Percentiles rank a stretch among this genome's conserved stretches.
Conservation (phyloP, 2,329 filamentous ascomycete species). For the Blastomyces parvus region DNA sequence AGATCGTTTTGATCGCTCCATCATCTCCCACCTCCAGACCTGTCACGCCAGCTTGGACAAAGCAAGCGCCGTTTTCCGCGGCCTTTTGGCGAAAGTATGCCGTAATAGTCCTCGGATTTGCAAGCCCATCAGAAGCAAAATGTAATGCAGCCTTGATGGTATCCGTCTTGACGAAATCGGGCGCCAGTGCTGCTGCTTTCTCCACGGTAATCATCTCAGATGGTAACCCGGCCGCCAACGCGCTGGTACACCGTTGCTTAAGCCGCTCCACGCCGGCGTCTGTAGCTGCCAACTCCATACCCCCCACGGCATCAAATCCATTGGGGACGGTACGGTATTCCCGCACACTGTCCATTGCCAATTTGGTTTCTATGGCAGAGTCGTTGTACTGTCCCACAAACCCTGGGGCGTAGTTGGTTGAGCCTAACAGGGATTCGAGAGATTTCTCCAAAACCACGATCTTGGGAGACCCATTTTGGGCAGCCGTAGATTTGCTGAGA, state of each 20-base stretch:
- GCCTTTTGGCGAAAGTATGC: slow-evolving; percentile 21
- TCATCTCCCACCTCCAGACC: slow-evolving; percentile 15
- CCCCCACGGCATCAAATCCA: slow-evolving; percentile 23
- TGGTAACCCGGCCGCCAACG: slow-evolving; percentile 19
- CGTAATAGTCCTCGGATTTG: slow-evolving; percentile 20
- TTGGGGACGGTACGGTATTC: slow-evolving; percentile 24
- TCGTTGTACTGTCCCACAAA: slow-evolving; percentile 31
- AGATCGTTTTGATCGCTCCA: slow-evolving; percentile 13
- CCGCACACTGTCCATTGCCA: slow-evolving; percentile 25
- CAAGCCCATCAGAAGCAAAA: slow-evolving; percentile 24
- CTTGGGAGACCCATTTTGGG: slow-evolving; percentile 9
- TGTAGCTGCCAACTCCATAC: slow-evolving; percentile 22
- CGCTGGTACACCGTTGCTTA: slow-evolving; percentile 16
- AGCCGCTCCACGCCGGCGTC: slow-evolving; percentile 17
- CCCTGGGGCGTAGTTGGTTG: slow-evolving; percentile 28
- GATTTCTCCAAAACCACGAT: slow-evolving; percentile 24
- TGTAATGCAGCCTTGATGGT: slow-evolving; percentile 16
- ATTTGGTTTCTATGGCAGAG: slow-evolving; percentile 22
- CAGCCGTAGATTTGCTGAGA: slow-evolving; percentile 17
- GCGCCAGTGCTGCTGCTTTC: slow-evolving; percentile 20
- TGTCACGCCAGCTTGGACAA: slow-evolving; percentile 20
- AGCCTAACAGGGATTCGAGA: slow-evolving; percentile 21
- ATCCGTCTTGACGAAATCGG: slow-evolving; percentile 22
- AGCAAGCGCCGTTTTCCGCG: slow-evolving; percentile 16
- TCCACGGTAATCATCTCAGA: slow-evolving; percentile 21